Percentiles rank a stretch among this genome's conserved stretches.
Evolutionary conservation across 108 stramenopile species (phyloP).

Genomic region (Cyclostephanos invisitatus): DNA sequence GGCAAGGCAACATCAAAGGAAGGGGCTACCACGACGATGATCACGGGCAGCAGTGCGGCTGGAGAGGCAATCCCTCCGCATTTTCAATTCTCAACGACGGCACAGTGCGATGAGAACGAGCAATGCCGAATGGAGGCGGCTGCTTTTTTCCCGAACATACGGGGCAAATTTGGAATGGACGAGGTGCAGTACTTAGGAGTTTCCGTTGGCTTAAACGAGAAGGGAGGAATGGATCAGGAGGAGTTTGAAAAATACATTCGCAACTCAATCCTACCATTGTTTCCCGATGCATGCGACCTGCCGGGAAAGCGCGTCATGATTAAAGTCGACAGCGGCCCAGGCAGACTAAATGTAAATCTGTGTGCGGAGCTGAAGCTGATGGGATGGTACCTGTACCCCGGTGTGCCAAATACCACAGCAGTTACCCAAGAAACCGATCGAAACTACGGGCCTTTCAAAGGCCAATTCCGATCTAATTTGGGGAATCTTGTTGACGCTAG

Average conservation of each 20-base stretch:
- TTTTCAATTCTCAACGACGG: background rate
- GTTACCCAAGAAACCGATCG: constrained; percentile 19
- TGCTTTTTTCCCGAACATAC: constrained; percentile 12
- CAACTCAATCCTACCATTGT: constrained; percentile 17
- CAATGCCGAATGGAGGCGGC: background rate
- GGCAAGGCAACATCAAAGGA: constrained; percentile 2
- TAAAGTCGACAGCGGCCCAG: constrained; percentile 35
- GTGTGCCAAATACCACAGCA: no score
- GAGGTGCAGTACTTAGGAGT: background rate
- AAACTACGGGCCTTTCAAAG: constrained; percentile 24
- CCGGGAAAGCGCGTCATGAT: constrained; percentile 13
- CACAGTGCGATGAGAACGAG: constrained; percentile 19
- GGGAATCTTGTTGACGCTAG: background rate
- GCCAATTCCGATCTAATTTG: constrained; percentile 11
- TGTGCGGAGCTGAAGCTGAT: constrained; percentile 7
- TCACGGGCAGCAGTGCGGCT: constrained; percentile 4
- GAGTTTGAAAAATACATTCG: constrained; percentile 18
- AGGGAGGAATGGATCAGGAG: constrained; percentile 27
- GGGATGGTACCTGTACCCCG: constrained; percentile 4
- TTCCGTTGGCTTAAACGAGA: constrained; percentile 18
- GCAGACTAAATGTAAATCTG: constrained; percentile 16
- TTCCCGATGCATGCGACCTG: constrained; percentile 21
- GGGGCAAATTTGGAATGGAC: constrained; percentile 21
- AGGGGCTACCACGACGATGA: background rate
- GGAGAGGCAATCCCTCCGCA: constrained; percentile 13